Conservation (phyloP, 352 stramenopile genomes). For the Pythium sukuiense region DNA sequence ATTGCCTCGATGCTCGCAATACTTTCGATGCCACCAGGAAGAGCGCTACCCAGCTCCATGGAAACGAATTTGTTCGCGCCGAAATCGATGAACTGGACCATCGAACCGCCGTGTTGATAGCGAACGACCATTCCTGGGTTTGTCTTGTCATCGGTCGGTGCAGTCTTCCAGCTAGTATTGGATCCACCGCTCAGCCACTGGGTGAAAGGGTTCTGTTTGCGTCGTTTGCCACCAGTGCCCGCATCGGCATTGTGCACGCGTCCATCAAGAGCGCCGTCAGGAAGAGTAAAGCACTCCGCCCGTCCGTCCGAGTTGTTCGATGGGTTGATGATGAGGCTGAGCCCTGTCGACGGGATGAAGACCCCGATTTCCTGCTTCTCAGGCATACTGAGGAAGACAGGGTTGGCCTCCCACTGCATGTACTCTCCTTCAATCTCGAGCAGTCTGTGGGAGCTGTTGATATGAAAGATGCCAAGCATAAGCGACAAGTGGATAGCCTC, state of each 20-base stretch:
- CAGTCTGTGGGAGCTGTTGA: conserved; percentile 46
- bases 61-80: conserved; percentile 40
- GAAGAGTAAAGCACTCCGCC: conserved; percentile 52
- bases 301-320: conserved; percentile 39
- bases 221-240: conserved; percentile 16
- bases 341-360: conserved; percentile 60
- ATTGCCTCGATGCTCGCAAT: conserved; percentile 44
- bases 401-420: conserved; percentile 61
- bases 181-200: conserved; percentile 44
- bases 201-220: conserved; percentile 43
- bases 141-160: conserved; percentile 8
- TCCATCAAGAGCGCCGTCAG: conserved; percentile 51
- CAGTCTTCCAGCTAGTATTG: conserved; percentile 29
- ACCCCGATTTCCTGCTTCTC: conserved; percentile 45
- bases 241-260: conserved; percentile 31
- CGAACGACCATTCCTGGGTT: conserved; percentile 44
- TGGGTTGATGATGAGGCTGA: conserved; percentile 50
- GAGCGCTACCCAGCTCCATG: conserved; percentile 37
- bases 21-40: conserved; percentile 18
- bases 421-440: conserved; percentile 68
- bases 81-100: conserved; percentile 63
- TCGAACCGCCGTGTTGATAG: conserved; percentile 48
- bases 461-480: neutral
- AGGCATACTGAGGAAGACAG: conserved; percentile 49
- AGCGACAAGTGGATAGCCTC: neutral